Evolutionary conservation across 2,329 filamentous ascomycete species (phyloP), one percentile per base, ranked within the genome.

Genomic region (Trichoderma pleuroti): DNA sequence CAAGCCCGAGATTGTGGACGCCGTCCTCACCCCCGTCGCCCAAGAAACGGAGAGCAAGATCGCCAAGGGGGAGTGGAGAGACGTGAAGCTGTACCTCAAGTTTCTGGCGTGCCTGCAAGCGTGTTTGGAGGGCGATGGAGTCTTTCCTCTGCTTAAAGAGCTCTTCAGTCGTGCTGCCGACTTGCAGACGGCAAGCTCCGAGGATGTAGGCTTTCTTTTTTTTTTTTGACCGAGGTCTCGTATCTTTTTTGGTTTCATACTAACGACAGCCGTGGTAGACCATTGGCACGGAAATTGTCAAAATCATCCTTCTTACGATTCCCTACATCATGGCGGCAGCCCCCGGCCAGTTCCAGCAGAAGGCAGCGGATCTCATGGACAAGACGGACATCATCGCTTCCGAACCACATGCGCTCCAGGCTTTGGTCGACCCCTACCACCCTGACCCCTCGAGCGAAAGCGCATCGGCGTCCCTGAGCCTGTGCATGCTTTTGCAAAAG

Each of bases 321-420:
- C 95, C 96, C 0, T 99, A 98, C 80, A 86, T 93, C 68, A 90
- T 97, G 86, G 88, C 91, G 11, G 89, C 92, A 3, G 88, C 91
- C 0, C 91, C 92, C 4, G 85, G 86, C 4, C 88, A 90, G 63
- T 90, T 92, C 77, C 89, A 91, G 75, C 86, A 92, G 74, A 92
- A 92, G 77, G 94, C 93, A 3, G 86, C 87, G 1, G 90, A 92
- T 60, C 85, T 98, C 67, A 90, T 99, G 79, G 93, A 97, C 74
- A 97, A 97, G 84, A 98, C 96, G 2, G 94, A 96, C 70, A 93
- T 98, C 74, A 97, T 98, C 76, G 94, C 95, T 12, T 93, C 92
- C 2, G 94, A 96, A 73, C 92, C 93, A 12, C 93, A 98, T 79
- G 87, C 92, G 3, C 86, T 98, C 42, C 94, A 98, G 78, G 86